Evolutionary conservation across 2,329 filamentous ascomycete species (phyloP), one percentile per base, ranked within the genome.

Genomic region (Didymella glomerata): DNA sequence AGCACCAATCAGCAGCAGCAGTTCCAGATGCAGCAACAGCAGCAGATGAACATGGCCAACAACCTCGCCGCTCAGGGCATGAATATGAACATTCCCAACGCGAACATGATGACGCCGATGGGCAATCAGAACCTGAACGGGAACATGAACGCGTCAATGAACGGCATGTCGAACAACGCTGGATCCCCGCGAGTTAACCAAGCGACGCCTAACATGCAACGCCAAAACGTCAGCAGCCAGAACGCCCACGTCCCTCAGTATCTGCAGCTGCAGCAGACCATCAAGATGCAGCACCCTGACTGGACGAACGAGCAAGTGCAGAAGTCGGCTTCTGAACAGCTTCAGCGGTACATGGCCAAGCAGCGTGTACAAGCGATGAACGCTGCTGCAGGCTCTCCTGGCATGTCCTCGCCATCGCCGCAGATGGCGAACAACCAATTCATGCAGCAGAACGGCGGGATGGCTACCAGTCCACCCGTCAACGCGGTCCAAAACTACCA

Each of bases 401-500:
- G 69, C 38, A 70, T 75, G 62, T 68, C 68, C 34, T 58, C 56
- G 20, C 60, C 69, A 9, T 70, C 69, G 38, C 68, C 72, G n/a
- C 73, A 75, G 40, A 69, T 76, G 42, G 68, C 69, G 16, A 72
- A 71, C 57, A 75, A 76, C 45, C 67, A 73, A n/a, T 76, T 75
- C 47, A 62, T 75, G 36, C 69, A 71, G 47, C 68, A 66, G 20
- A 76, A 73, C 27, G 68, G 67, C 45, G 65, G 65, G 38, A 71
- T 71, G 64, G 67, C 66, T 41, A 70, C 65, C 34, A 73, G 68
- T 54, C 68, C 74, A 22, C 71, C 72, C 24, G 70, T 72, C 34
- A 75, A 69, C 38, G 69, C 73, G 20, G 74, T 76, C 32, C 73
- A 76, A 50, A 71, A 72, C 32, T 77, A 77, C 56, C 74, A 77